phyloP scores from a whole-genome alignment of 164 flowering plant species.

The Stephania cephalantha region DNA sequence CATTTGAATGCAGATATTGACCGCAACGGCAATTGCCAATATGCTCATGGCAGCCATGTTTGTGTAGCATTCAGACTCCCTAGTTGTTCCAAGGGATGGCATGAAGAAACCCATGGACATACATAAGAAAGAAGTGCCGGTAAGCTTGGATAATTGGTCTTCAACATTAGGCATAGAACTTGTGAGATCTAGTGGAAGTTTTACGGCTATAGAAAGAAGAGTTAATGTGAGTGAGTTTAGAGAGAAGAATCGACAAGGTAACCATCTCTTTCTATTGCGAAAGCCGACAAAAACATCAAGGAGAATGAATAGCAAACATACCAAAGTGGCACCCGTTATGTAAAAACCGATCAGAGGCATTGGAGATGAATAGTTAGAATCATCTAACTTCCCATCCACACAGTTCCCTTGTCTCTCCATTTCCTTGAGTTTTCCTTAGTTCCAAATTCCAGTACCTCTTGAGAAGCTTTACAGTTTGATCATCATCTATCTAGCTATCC shows the following conservation, averaged over 20 bases:
- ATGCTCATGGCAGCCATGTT: background rate
- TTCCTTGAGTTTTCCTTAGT: too few species aligned
- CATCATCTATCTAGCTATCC: background rate
- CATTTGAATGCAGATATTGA: conserved; percentile 1
- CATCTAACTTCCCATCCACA: background rate
- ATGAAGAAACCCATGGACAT: background rate
- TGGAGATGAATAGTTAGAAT: background rate
- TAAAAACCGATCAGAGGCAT: background rate
- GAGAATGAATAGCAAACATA: background rate
- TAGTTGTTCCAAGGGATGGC: background rate
- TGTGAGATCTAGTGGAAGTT: conserved; percentile 15
- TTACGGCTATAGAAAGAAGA: conserved; percentile 13
- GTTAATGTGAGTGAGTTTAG: conserved; percentile 13
- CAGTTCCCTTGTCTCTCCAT: background rate
- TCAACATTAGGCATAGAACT: conserved; percentile 5
- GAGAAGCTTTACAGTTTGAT: background rate
- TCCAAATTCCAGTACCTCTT: background rate
- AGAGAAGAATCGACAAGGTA: conserved; percentile 3
- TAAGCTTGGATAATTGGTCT: conserved; percentile 17
- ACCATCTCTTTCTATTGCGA: background rate
- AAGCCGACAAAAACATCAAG: background rate
- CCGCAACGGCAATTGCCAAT: background rate
- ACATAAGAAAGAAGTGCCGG: conserved; percentile 11
- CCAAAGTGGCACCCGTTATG: background rate
- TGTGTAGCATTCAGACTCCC: background rate